Base-by-base conservation (phyloP, 2,329 filamentous ascomycete species). In the Neofusicoccum sp. region DNA sequence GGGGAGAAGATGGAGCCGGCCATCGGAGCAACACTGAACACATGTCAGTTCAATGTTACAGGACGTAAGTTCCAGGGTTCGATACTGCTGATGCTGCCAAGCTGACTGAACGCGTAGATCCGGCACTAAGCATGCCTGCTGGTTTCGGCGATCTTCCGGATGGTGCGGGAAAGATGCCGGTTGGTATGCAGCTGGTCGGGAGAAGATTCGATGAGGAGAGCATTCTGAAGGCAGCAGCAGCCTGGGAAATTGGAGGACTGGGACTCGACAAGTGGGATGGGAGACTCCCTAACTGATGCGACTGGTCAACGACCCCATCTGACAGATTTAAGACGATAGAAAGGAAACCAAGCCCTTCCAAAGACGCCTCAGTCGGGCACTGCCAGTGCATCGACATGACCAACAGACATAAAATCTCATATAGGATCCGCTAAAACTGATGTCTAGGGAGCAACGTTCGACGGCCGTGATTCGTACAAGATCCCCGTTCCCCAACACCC, bases 31-130 rank as follows among this genome's bases (percentile, higher is more conserved):
- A 78, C 76, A 7, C 69, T 74, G 61, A 81, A 75, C 60, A 75
- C 80, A 0, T 74, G 73, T 33, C 75, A 76, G 3, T 83, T 83
- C 65, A 82, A 83, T 69, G 66, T 78, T 4, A 82, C 80, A 1
- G 80, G 80, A 0, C 80, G 63, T 66, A 51, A 62, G 64, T 64
- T 16, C 20, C 4, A 24, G 40, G 40, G 14, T 41, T 2, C 14
- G 16, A 6, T 12, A 6, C 14, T 20, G 24, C 9, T 16, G 38
- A 41, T 51, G 5, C 14, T 12, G 24, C 8, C 12, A 45, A 20
- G 7, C 30, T 20, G 58, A 41, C 63, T 34, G 62, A 40, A 3
- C 26, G 16, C 3, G 24, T 28, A 64, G 62, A 83, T 69, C 80
- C 80, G 3, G 80, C 74, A 0, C 67, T 83, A 67, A 76, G 71